Conservation (phyloP, 768 basidiomycete genomes). For the Trametes cingulata region DNA sequence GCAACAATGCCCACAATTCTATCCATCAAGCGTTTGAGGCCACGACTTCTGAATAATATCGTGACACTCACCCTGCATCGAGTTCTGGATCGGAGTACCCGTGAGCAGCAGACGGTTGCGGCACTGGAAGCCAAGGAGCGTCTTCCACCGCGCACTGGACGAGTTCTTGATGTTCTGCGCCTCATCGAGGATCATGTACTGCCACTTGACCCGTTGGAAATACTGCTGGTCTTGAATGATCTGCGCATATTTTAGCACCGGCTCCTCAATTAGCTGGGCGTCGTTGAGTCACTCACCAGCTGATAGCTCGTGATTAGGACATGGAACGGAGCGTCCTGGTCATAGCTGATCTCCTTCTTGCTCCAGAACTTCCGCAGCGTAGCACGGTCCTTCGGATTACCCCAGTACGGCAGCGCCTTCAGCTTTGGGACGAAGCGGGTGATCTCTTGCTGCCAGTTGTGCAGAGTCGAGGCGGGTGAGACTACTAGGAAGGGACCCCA, state of each 20-base stretch:
- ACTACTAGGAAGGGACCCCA: conserved; percentile 99
- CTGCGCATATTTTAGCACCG: conserved; percentile 37
- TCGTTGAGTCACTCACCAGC: conserved; percentile 52
- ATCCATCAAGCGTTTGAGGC: not conserved
- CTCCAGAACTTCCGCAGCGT: conserved; percentile 98
- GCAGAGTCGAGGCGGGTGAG: conserved; percentile 93
- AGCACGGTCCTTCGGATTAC: conserved; percentile 92
- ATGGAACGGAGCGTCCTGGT: conserved; percentile 95
- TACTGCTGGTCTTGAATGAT: conserved; percentile 97
- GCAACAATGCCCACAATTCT: conserved; percentile 98
- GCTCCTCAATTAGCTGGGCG: not conserved
- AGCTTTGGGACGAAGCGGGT: conserved; percentile 92
- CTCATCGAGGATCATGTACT: conserved; percentile 99
- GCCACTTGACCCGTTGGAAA: conserved; percentile 97
- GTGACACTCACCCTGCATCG: conserved; percentile 83
- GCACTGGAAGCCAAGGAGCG: conserved; percentile 91
- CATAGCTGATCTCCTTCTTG: conserved; percentile 94
- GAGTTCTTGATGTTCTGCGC: conserved; percentile 99
- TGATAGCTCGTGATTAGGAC: conserved; percentile 97
- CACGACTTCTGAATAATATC: not conserved
- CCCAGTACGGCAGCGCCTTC: conserved; percentile 98
- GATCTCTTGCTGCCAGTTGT: conserved; percentile 99
- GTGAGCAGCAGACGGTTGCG: conserved; percentile 93
- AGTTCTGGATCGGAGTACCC: conserved; percentile 98
- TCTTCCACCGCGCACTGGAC: conserved; percentile 95